Conservation (phyloP, 768 basidiomycete species). For the Naganishia vaughanmartiniae region DNA sequence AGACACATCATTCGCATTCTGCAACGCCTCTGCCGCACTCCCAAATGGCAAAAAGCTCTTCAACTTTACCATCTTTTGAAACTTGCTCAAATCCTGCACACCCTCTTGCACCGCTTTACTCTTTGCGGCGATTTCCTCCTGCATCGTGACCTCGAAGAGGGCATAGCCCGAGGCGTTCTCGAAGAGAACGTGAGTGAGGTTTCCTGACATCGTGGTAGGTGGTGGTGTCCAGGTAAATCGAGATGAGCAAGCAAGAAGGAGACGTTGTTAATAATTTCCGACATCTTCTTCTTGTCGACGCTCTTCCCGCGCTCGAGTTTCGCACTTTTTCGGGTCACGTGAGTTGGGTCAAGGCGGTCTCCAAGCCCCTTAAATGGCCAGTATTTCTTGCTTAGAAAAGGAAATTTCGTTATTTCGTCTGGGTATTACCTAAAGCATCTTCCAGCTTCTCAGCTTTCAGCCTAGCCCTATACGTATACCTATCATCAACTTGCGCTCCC, state of each 20-base stretch:
- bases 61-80: constrained; percentile 86
- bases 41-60: constrained; percentile 91
- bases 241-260: not conserved
- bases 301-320: too few relatives aligned
- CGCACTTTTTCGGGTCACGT: too few relatives aligned
- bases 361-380: too few relatives aligned
- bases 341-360: too few relatives aligned
- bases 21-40: constrained; percentile 85
- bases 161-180: constrained; percentile 93
- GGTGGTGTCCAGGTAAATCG: not conserved
- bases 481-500: too few relatives aligned
- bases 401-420: too few relatives aligned
- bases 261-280: too few relatives aligned
- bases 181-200: constrained; percentile 79
- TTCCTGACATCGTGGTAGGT: constrained; percentile 46
- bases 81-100: constrained; percentile 79
- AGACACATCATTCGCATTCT: constrained; percentile 93
- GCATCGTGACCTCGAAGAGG: constrained; percentile 79
- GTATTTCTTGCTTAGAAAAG: too few relatives aligned
- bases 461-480: not conserved
- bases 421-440: not conserved
- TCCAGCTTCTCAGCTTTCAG: not conserved
- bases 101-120: constrained; percentile 77
- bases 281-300: too few relatives aligned
- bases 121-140: constrained; percentile 76